Percentiles rank a stretch among this genome's conserved stretches.
Evolutionary conservation across 2,329 filamentous ascomycete species (phyloP).

Genomic region (Talaromyces sp.): DNA sequence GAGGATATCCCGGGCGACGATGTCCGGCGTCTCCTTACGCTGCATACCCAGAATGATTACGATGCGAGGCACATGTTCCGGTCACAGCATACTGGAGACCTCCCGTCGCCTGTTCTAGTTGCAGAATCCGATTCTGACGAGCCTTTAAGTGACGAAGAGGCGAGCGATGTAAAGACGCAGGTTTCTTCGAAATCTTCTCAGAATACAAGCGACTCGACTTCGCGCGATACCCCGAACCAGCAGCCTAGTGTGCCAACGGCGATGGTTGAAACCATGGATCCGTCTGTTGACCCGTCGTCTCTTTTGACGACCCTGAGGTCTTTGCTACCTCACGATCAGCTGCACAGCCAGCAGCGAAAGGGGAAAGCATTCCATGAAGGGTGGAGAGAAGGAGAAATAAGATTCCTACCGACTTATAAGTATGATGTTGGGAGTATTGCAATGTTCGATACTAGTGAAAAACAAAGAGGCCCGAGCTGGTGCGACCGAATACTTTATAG

Average conservation of each 20-base stretch:
- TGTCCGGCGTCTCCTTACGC: conserved; percentile 74
- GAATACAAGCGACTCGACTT: neutral
- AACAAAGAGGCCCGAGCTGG: conserved; percentile 89
- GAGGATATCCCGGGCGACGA: conserved; percentile 86
- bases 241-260: conserved; percentile 12
- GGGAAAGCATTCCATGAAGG: conserved; percentile 85
- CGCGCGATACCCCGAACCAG: neutral
- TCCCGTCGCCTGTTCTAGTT: conserved; percentile 13
- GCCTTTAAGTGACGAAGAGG: conserved; percentile 11
- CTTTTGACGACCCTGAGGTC: conserved; percentile 85
- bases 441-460: conserved; percentile 92
- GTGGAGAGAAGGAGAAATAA: conserved; percentile 84
- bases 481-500: conserved; percentile 91
- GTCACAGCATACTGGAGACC: conserved; percentile 21
- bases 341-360: conserved; percentile 66
- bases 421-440: conserved; percentile 93
- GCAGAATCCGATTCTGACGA: conserved; percentile 7
- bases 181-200: conserved; percentile 6
- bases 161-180: conserved; percentile 6
- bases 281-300: conserved; percentile 74
- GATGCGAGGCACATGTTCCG: conserved; percentile 47
- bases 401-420: conserved; percentile 93
- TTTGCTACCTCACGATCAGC: conserved; percentile 83
- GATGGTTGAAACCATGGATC: conserved; percentile 58
- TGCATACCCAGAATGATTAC: conserved; percentile 79